Evolutionary conservation across 441 rosid genomes (phyloP), one percentile per base, ranked within the genome.

Genomic region (Populus trichocarpa): DNA sequence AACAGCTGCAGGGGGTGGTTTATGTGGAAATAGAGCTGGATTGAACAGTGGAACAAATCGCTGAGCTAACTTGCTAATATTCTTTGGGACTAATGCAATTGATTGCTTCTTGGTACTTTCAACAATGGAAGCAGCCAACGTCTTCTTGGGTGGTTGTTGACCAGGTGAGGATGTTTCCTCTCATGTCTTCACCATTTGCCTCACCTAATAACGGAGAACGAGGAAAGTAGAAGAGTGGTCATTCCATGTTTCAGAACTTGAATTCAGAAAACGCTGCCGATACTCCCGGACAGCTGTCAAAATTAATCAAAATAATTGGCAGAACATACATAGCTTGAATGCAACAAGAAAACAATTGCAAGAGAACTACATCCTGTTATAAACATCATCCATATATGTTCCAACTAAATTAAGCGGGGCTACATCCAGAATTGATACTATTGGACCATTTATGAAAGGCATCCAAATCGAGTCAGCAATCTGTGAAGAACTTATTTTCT

Each of bases 31-130:
- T 12, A 97, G 77, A 59, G 93, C 87, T 72, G 81, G 88, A 85
- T 90, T 95, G 80, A 97, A 91, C 72, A 89, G 80, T 0, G 92
- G 89, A 75, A 83, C 72, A 84, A 95, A 97, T 77, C 83, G 87
- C 79, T 80, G 88, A 35, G 96, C 94, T 86, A 90, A 86, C 89
- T 83, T 89, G 81, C 97, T 93, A 79, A 95, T 91, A 77, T 93
- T 89, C 83, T 88, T 93, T 67, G 95, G 94, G n/a, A 97, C 99
- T 79, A 91, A 83, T 76, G 98, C 98, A 87, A 93, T 84, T 71
- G 97, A 91, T 76, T 95, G 90, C 84, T 90, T 95, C 90, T 88
- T 94, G 46, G 91, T 90, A 75, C 86, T 89, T 85, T 95, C 99
- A 83, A 95, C 97, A 69, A 93, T 87, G 63, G 97, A 84, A 77